Conservation (phyloP, 2,329 filamentous ascomycete species). For the Blastomyces percursus region DNA sequence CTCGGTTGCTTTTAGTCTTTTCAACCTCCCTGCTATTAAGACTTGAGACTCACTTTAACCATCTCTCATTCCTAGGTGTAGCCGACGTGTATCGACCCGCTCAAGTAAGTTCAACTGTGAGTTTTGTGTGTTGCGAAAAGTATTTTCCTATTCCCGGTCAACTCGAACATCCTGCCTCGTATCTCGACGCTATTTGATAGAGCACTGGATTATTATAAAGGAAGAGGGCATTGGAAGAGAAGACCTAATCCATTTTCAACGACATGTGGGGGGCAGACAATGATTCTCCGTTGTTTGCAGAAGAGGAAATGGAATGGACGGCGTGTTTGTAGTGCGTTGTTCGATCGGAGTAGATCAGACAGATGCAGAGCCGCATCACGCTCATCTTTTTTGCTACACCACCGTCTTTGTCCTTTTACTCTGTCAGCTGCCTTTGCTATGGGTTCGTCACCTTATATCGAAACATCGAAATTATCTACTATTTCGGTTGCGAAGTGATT, state of each 20-base stretch:
- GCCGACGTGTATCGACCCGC: conserved; percentile 39
- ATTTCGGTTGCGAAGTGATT: neutral
- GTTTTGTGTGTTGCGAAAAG: neutral
- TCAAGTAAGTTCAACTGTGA: conserved; percentile 31
- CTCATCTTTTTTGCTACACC: neutral
- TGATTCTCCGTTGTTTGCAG: neutral
- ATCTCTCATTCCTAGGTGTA: conserved; percentile 20
- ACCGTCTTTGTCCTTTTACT: neutral
- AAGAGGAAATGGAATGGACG: neutral
- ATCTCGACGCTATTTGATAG: neutral
- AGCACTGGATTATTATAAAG: neutral
- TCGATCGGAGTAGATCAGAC: neutral
- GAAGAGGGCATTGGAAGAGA: neutral
- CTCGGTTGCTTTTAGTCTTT: conserved; percentile 1
- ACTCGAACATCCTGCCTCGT: neutral
- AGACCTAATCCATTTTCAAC: neutral
- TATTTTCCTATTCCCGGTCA: too few species aligned
- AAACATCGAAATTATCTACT: neutral
- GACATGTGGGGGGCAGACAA: neutral
- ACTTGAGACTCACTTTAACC: conserved; percentile 15
- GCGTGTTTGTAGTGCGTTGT: neutral
- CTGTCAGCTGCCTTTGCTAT: neutral
- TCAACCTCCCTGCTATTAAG: conserved; percentile 4
- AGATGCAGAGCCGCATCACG: conserved; percentile 3
- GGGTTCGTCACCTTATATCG: neutral